These are phyloP conservation scores for Exophiala aquamarina DNA, from an alignment of 2,329 filamentous ascomycete species.

Conservation along the genomic window DNA sequence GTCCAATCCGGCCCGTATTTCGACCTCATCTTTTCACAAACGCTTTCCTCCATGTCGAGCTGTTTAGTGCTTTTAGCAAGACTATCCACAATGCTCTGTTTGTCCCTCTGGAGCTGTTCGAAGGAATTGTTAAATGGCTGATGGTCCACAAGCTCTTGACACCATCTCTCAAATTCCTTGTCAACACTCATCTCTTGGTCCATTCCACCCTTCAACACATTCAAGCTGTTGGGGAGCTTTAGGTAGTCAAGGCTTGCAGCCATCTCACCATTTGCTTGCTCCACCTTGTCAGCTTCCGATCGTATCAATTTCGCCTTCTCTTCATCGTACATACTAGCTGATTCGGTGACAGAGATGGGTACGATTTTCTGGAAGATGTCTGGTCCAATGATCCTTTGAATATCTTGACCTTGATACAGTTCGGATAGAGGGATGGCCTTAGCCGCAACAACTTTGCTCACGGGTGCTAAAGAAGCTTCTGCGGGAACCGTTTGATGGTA, in stretches of 20 bases:
- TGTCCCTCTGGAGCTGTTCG: conserved; percentile 74
- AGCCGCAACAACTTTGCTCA: conserved; percentile 88
- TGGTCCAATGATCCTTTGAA: conserved; percentile 92
- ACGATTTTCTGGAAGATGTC: conserved; percentile 97
- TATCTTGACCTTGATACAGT: conserved; percentile 94
- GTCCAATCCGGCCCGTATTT: conserved; percentile 97
- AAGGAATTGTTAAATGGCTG: conserved; percentile 77
- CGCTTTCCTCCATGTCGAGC: conserved; percentile 93
- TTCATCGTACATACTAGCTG: conserved; percentile 94
- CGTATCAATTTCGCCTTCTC: conserved; percentile 95
- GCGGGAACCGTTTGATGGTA: conserved; percentile 91
- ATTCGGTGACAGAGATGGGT: conserved; percentile 92
- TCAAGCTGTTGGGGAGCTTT: conserved; percentile 82
- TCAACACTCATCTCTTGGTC: conserved; percentile 87
- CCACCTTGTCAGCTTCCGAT: conserved; percentile 89
- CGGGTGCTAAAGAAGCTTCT: conserved; percentile 75
- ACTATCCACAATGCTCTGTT: conserved; percentile 68
- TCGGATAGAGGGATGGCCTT: conserved; percentile 98
- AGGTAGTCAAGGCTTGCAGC: conserved; percentile 91
- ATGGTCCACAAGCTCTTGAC: conserved; percentile 84
- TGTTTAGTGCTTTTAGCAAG: conserved; percentile 83
- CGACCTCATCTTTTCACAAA: conserved; percentile 98
- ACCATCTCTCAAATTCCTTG: conserved; percentile 91
- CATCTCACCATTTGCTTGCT: conserved; percentile 93
- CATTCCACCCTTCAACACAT: conserved; percentile 88